Conservation (phyloP, 2,329 filamentous ascomycete genomes). For the Fusarium xylarioides region DNA sequence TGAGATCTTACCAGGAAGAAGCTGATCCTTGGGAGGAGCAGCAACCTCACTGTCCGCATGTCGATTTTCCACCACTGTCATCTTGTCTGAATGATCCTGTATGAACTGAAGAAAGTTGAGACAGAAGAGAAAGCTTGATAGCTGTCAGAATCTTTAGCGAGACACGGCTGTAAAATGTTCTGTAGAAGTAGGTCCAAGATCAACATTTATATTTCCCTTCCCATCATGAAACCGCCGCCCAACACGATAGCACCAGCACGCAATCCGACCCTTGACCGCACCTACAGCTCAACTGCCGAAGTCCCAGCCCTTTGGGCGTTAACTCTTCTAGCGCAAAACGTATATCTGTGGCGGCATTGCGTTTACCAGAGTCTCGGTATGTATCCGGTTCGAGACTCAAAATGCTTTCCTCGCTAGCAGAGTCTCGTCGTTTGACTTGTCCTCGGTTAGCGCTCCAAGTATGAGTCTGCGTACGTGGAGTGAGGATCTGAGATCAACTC, state of each 20-base stretch:
- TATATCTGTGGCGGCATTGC: conserved; percentile 10
- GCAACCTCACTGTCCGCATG: conserved; percentile 34
- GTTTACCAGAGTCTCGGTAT: conserved; percentile 8
- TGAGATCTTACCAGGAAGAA: conserved; percentile 40
- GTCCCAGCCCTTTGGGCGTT: not conserved
- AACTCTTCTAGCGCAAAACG: conserved; percentile 20
- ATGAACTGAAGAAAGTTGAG: not conserved
- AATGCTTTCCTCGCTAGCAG: not conserved
- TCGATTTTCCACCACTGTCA: conserved; percentile 25
- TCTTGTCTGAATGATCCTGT: conserved; percentile 3
- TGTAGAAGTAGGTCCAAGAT: conserved; percentile 5
- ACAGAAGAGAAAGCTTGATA: not conserved
- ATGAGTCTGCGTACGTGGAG: not conserved
- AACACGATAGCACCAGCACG: conserved; percentile 12
- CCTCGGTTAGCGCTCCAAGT: not conserved
- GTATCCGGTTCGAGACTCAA: not conserved
- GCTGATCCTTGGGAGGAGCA: conserved; percentile 45
- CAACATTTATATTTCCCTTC: conserved; percentile 34
- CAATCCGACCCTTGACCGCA: conserved; percentile 14
- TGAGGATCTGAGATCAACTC: conserved; percentile 6
- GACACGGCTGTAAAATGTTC: not conserved
- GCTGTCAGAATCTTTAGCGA: not conserved
- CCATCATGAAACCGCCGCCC: not conserved
- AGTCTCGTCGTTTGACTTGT: not conserved
- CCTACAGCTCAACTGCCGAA: conserved; percentile 14